Evolutionary conservation across 441 rosid genomes (phyloP).

Genomic region (Pelargonium fulgidum): DNA sequence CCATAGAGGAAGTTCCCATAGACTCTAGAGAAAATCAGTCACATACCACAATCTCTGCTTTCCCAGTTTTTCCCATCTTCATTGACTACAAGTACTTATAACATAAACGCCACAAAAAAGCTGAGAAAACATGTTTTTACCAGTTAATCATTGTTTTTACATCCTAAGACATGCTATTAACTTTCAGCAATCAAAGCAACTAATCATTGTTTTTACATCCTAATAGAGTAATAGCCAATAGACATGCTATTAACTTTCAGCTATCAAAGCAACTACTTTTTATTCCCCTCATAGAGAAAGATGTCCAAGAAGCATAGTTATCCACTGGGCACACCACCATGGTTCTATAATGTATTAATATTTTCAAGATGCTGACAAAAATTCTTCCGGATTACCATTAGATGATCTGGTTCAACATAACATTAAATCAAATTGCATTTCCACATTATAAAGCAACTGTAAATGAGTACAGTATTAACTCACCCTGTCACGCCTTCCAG

Average conservation of each 20-base stretch:
- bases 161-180: no score
- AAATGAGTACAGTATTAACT: slow-evolving; percentile 10
- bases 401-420: neutral
- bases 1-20: neutral
- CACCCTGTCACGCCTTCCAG: slow-evolving; percentile 81
- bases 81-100: neutral
- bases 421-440: neutral
- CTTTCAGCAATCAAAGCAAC: no score
- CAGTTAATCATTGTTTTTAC: neutral
- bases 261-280: neutral
- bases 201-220: neutral
- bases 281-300: neutral
- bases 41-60: neutral
- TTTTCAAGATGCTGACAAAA: neutral
- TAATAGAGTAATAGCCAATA: neutral
- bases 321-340: neutral
- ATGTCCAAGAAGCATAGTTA: neutral
- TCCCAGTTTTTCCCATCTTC: no score
- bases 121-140: neutral
- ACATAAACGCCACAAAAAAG: neutral
- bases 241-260: neutral
- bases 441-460: neutral
- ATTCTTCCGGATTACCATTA: neutral
- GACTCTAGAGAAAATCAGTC: neutral
- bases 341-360: neutral